Conservation (phyloP, 2,329 filamentous ascomycete genomes). For the Xylaria sp. region DNA sequence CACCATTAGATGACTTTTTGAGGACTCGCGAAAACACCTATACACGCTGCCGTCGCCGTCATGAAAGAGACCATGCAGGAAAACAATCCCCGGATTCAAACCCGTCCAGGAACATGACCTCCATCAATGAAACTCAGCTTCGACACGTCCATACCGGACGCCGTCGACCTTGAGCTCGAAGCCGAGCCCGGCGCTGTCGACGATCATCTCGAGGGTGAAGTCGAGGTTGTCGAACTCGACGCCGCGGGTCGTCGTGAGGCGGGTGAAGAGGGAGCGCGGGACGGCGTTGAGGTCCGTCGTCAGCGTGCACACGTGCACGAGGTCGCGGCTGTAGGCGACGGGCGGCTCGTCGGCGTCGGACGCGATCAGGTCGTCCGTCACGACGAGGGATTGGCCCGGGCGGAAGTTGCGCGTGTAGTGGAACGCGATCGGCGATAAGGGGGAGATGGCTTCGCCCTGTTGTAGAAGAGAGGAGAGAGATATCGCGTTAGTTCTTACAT, state of each 20-base stretch:
- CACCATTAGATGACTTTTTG: background rate
- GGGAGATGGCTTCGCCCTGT: conserved; percentile 78
- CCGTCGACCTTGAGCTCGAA: conserved; percentile 85
- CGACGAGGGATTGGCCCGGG: conserved; percentile 78
- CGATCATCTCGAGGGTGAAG: conserved; percentile 85
- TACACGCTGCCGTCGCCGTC: background rate
- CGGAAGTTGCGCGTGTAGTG: conserved; percentile 89
- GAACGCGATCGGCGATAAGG: conserved; percentile 79
- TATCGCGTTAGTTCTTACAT: background rate
- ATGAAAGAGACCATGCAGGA: background rate
- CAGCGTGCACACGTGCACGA: conserved; percentile 80
- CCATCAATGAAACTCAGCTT: conserved; percentile 77
- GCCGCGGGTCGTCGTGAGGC: conserved; percentile 80
- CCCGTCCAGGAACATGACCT: background rate
- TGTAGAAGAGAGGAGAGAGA: conserved; percentile 47
- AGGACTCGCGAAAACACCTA: conserved; percentile 5
- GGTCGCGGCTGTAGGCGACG: conserved; percentile 66
- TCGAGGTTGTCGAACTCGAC: conserved; percentile 86
- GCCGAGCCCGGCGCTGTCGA: conserved; percentile 78
- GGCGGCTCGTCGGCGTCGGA: conserved; percentile 77
- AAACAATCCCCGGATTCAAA: background rate
- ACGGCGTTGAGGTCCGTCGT: conserved; percentile 84
- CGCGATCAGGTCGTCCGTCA: conserved; percentile 83
- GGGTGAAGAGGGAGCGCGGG: conserved; percentile 77
- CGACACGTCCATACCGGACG: conserved; percentile 78